Conservation (phyloP, 1,139 yeast genomes). For the Blastobotrys apis region DNA sequence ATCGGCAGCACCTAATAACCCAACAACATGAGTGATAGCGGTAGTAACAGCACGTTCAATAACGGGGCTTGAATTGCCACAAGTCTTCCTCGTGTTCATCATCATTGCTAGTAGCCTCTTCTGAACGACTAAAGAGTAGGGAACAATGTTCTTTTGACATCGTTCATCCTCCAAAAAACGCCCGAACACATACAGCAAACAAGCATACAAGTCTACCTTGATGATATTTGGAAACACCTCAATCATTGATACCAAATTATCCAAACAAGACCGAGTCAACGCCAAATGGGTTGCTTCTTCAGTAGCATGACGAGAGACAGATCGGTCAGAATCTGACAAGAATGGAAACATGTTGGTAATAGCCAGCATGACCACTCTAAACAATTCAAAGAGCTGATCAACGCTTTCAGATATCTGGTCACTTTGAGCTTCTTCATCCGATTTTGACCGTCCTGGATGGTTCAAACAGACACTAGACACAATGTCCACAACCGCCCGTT, state of each 20-base stretch:
- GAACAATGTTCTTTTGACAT: slow-evolving; percentile 29
- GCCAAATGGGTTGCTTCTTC: slow-evolving; percentile 26
- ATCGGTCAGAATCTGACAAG: slow-evolving; percentile 42
- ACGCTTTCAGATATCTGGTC: slow-evolving; percentile 50
- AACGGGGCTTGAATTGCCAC: slow-evolving; percentile 26
- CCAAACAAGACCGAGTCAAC: slow-evolving; percentile 46
- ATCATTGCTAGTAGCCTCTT: slow-evolving; percentile 32
- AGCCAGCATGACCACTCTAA: slow-evolving; percentile 68
- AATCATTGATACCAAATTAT: slow-evolving; percentile 58
- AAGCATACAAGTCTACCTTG: slow-evolving; percentile 63
- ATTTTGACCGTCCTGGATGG: slow-evolving; percentile 32
- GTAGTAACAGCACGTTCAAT: slow-evolving; percentile 37
- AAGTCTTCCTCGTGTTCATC: slow-evolving; percentile 25
- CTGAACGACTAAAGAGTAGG: slow-evolving; percentile 31
- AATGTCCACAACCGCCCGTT: slow-evolving; percentile 51
- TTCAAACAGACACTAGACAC: slow-evolving; percentile 45
- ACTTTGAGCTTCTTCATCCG: slow-evolving; percentile 17
- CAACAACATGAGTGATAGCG: slow-evolving; percentile 27
- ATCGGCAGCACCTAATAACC: slow-evolving; percentile 21
- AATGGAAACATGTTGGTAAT: slow-evolving; percentile 59
- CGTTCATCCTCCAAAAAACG: slow-evolving; percentile 51
- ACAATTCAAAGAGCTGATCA: slow-evolving; percentile 75
- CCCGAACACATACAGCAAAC: slow-evolving; percentile 61
- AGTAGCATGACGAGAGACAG: slow-evolving; percentile 32
- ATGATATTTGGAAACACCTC: slow-evolving; percentile 62